These are phyloP conservation scores for Penicillium occitanis DNA, from an alignment of 2,329 filamentous ascomycete species.

Conservation along the genomic window DNA sequence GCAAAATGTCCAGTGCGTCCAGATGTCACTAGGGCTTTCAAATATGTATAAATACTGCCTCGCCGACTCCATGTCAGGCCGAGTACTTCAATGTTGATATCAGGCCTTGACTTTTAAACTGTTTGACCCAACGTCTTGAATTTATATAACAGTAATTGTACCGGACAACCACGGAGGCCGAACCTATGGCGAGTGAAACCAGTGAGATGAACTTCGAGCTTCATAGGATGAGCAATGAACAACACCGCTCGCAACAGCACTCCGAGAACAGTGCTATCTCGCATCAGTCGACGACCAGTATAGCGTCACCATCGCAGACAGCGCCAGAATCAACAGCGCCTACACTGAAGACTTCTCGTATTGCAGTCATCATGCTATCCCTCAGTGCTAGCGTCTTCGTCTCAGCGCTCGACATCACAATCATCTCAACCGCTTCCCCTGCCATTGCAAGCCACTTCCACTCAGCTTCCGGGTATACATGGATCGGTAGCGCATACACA, in stretches of 20 bases:
- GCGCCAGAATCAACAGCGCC: background rate
- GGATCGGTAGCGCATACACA: constrained; percentile 55
- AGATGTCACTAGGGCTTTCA: background rate
- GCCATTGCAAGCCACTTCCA: constrained; percentile 56
- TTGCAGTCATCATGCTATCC: constrained; percentile 22
- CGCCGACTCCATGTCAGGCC: background rate
- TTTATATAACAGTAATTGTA: background rate
- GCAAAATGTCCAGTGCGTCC: background rate
- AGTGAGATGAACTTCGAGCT: background rate
- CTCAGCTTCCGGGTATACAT: constrained; percentile 51
- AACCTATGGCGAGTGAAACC: background rate
- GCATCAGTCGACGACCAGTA: background rate
- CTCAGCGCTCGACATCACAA: constrained; percentile 41
- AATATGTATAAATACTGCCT: background rate
- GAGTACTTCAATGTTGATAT: background rate
- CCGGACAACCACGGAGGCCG: background rate
- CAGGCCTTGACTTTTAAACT: background rate
- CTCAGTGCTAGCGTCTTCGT: constrained; percentile 26
- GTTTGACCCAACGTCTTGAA: background rate
- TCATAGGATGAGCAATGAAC: background rate
- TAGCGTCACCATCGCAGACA: background rate
- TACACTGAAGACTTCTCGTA: constrained; percentile 4
- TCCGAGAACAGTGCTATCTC: background rate
- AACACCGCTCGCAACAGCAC: background rate
- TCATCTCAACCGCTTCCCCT: constrained; percentile 58